Evolutionary conservation across 108 stramenopile species (phyloP).

Genomic region (Mediolabrus comicus): DNA sequence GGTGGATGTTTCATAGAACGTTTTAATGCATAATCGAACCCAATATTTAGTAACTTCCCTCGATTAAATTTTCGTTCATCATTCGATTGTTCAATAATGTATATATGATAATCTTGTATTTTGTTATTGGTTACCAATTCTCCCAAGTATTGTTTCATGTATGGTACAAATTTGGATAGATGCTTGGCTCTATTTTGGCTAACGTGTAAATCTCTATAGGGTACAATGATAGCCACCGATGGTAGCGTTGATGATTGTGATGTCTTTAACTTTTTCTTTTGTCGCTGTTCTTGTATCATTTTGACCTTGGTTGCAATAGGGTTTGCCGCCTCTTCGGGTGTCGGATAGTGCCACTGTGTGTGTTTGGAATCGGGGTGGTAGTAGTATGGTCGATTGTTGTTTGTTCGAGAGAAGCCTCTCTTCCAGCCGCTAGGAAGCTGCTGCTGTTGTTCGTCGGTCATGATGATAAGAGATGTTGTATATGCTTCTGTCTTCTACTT

Average conservation of each 20-base stretch:
- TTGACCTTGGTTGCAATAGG: conserved; percentile 67
- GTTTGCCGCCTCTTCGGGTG: conserved; percentile 74
- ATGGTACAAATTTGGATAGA: conserved; percentile 83
- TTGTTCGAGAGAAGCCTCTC: conserved; percentile 65
- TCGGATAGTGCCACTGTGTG: conserved; percentile 92
- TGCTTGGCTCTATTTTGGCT: conserved; percentile 92
- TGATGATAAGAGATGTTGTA: not conserved
- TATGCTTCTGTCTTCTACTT: too few species aligned
- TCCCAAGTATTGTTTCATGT: conserved; percentile 87
- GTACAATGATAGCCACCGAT: conserved; percentile 93
- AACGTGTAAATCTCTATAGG: conserved; percentile 91
- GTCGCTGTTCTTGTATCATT: conserved; percentile 49
- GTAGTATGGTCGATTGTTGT: conserved; percentile 72
- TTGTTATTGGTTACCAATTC: conserved; percentile 24
- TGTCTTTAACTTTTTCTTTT: conserved; percentile 16
- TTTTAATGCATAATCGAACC: conserved; percentile 89
- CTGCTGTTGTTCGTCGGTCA: not conserved
- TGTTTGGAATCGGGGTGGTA: conserved; percentile 80
- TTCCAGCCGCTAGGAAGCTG: conserved; percentile 60
- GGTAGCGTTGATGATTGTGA: conserved; percentile 8
- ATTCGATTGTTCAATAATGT: conserved; percentile 96
- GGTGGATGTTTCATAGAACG: conserved; percentile 34
- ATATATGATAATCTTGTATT: conserved; percentile 87
- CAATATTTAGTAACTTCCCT: conserved; percentile 99
- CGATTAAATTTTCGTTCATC: conserved; percentile 98